phyloP scores from a whole-genome alignment of 495 filamentous ascomycete species.

The Penicillium parvum region DNA sequence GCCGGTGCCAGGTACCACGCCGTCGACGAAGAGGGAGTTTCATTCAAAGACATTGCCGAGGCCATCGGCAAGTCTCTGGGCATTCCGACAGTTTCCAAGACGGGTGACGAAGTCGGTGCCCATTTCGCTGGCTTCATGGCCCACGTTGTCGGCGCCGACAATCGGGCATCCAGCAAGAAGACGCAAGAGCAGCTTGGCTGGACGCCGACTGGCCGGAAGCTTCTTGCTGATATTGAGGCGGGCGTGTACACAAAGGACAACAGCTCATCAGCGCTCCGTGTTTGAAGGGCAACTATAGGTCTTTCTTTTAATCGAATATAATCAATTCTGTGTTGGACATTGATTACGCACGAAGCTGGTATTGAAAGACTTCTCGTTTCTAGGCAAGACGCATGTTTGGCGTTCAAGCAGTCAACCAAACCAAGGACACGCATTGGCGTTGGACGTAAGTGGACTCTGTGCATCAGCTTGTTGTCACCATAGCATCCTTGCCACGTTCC shows the following conservation, averaged over 20 bases:
- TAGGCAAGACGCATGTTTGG: too few relatives aligned
- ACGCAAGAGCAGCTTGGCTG: conserved; percentile 40
- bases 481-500: too few relatives aligned
- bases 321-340: too few relatives aligned
- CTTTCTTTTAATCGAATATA: too few relatives aligned
- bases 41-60: conserved; percentile 36
- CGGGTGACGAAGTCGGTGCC: conserved; percentile 24
- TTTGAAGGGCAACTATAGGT: too few relatives aligned
- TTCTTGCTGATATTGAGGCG: conserved; percentile 36
- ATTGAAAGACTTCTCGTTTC: too few relatives aligned
- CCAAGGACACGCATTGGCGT: too few relatives aligned
- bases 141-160: conserved; percentile 22
- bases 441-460: too few relatives aligned
- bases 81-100: conserved; percentile 28
- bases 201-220: conserved; percentile 21
- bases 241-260: conserved; percentile 20
- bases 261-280: neutral
- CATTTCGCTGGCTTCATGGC: conserved; percentile 31
- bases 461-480: too few relatives aligned
- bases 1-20: conserved; percentile 38
- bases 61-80: conserved; percentile 31
- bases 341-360: too few relatives aligned
- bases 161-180: conserved; percentile 37
- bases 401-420: too few relatives aligned
- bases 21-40: conserved; percentile 35